Evolutionary conservation across 345 rosid genomes (phyloP).

Genomic region (Syzygium grande): DNA sequence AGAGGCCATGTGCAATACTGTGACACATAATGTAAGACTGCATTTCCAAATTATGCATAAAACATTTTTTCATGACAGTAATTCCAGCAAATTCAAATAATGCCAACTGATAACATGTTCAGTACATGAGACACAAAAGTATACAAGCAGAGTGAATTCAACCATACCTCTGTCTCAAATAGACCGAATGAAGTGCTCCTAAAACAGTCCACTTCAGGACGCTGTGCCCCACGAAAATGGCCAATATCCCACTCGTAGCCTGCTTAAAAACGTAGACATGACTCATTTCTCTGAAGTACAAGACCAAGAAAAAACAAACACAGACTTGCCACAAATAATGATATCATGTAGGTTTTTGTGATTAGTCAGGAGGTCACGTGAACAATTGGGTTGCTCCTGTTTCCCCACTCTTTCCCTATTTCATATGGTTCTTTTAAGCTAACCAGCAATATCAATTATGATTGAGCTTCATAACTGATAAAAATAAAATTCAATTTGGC

Average conservation of each 20-base stretch:
- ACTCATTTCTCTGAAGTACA: neutral
- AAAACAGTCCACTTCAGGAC: constrained; percentile 92
- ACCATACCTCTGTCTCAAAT: constrained; percentile 46
- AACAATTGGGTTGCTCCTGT: neutral
- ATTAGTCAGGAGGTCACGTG: neutral
- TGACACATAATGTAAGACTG: neutral
- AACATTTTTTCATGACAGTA: neutral
- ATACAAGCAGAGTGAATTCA: neutral
- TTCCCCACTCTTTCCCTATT: neutral
- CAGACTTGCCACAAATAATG: neutral
- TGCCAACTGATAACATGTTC: neutral
- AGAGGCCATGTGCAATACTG: neutral
- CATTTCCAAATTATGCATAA: neutral
- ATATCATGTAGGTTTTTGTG: neutral
- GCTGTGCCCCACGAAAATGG: constrained; percentile 63
- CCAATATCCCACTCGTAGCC: constrained; percentile 99
- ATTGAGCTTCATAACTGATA: neutral
- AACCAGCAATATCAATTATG: neutral
- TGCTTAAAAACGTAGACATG: constrained; percentile 14
- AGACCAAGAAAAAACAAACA: neutral
- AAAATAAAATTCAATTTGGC: neutral
- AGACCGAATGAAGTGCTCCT: constrained; percentile 76
- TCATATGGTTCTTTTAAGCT: neutral
- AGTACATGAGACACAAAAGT: neutral
- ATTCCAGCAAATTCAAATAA: neutral